These are phyloP conservation scores for Erodium trifolium DNA, from an alignment of 441 rosid species.

Conservation along the genomic window DNA sequence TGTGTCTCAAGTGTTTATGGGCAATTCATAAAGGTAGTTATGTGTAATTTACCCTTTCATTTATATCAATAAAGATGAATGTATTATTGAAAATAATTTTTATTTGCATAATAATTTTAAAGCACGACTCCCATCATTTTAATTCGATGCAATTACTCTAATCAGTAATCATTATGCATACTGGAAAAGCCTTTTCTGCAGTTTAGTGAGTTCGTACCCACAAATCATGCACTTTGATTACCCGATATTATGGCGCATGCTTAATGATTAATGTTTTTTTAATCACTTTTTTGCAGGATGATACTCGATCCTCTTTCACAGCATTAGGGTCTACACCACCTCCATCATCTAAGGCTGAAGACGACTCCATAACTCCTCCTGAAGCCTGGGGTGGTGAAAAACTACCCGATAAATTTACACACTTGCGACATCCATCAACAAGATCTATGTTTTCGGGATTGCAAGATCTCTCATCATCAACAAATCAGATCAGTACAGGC, in stretches of 20 bases:
- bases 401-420: constrained; percentile 53
- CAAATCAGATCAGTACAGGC: constrained; percentile 14
- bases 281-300: constrained; percentile 43
- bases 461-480: constrained; percentile 51
- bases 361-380: constrained; percentile 80
- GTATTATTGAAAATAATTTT: too few relatives aligned
- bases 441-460: constrained; percentile 53
- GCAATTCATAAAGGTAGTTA: too few relatives aligned
- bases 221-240: too few relatives aligned
- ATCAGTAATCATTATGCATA: too few relatives aligned
- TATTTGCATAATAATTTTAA: too few relatives aligned
- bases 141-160: too few relatives aligned
- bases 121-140: too few relatives aligned
- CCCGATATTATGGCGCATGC: neutral
- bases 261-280: neutral
- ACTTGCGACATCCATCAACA: constrained; percentile 50
- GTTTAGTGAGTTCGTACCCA: too few relatives aligned
- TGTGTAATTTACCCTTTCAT: too few relatives aligned
- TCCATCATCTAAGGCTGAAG: constrained; percentile 62
- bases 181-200: too few relatives aligned
- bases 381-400: constrained; percentile 98
- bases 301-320: constrained; percentile 35
- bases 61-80: too few relatives aligned
- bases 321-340: constrained; percentile 44
- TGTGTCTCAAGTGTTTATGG: too few relatives aligned